phyloP scores from a whole-genome alignment of 108 stramenopile genomes.

The Fragilaria crotonensis region DNA sequence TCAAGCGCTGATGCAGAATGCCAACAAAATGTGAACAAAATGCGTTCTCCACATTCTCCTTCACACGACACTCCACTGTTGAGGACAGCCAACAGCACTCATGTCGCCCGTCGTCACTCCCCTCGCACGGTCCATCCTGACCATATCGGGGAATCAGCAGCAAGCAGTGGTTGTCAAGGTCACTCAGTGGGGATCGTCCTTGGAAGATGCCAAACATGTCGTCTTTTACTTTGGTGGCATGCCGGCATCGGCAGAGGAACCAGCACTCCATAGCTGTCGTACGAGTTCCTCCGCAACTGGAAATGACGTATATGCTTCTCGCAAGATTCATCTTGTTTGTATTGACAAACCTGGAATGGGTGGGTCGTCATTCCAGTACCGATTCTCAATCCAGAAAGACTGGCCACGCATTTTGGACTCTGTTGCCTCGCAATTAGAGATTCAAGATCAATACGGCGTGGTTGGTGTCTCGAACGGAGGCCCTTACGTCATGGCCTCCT shows the following conservation, averaged over 20 bases:
- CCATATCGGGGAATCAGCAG: too few relatives aligned
- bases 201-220: constrained; percentile 3
- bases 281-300: background rate
- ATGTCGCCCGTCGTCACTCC: too few relatives aligned
- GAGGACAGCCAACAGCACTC: too few relatives aligned
- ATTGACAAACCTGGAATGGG: constrained; percentile 3
- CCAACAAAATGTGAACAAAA: too few relatives aligned
- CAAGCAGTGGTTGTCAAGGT: too few relatives aligned
- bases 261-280: background rate
- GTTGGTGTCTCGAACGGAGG: constrained; percentile 1
- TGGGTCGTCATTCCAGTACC: background rate
- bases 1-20: too few relatives aligned
- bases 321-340: background rate
- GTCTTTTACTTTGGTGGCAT: constrained; percentile 7
- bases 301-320: background rate
- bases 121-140: too few relatives aligned
- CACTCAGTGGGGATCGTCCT: background rate
- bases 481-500: constrained; percentile 3
- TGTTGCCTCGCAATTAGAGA: background rate
- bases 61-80: too few relatives aligned
- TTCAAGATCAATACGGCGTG: background rate
- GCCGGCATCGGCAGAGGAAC: constrained; percentile 5
- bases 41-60: too few relatives aligned
- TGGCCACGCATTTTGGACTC: background rate
- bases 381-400: background rate